Base-by-base conservation (phyloP, 768 basidiomycete species). In the Hypholoma fasciculare region DNA sequence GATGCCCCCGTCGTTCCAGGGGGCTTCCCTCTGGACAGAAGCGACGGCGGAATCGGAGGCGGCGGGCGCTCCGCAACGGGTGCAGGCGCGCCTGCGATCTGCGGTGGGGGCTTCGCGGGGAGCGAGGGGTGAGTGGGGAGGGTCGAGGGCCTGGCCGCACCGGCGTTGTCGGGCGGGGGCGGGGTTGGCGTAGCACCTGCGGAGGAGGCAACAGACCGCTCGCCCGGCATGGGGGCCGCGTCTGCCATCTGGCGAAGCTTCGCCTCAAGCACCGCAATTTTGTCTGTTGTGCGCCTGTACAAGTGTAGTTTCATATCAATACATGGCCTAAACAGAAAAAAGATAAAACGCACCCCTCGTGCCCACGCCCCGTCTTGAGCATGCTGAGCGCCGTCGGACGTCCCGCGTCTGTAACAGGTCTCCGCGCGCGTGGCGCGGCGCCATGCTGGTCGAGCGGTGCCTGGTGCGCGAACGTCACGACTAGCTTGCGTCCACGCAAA, bases 221-320 rank as follows among this genome's bases (percentile, higher is more conserved):
- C 16, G 43, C 43, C 20, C 30, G 61, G 51, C 49, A 30, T 46
- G 12, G 72, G 73, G 49, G 72, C 71, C 26, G 71, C 71, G 49
- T 71, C 68, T 64, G 86, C 85, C 82, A 97, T 86, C 50, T 92
- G 85, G 16, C 86, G 83, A 20, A 99, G 78, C 72, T 99, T 99
- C 2, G 96, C 96, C 73, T 99, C 97, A 82, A 98, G 90, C 66
- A 89, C 84, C 7, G 95, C 94, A 64, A 99, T 99, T 74, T 98
- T 97, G 64, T 86, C 87, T 44, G 82, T 76, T 1, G 92, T 95
- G 50, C 92, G 96, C 66, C 56, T 63, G 12, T 14, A 56, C 20
- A 8, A 63, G 59, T 23, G 34, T 9, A 36, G n/a, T 39, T 26
- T 40, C 8, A 19, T 7, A 54, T 7, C 14, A 55, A 34, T 23